Evolutionary conservation across 129 eudicot species (phyloP).

Genomic region (Tagetes patula): DNA sequence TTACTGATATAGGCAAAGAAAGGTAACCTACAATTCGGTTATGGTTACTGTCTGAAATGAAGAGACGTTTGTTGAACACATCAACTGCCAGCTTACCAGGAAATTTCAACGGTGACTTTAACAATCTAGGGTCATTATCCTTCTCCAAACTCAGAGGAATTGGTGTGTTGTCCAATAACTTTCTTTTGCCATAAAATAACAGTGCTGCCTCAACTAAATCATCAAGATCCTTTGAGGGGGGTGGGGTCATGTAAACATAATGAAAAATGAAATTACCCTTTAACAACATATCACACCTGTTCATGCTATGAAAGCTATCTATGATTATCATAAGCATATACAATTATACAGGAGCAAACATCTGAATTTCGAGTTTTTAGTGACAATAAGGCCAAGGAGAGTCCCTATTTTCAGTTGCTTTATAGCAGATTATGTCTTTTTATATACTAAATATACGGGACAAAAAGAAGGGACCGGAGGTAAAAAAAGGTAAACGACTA

Average conservation of each 20-base stretch:
- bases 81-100: slow-evolving; percentile 97
- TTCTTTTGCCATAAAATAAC: slow-evolving; percentile 67
- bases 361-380: slow-evolving; percentile 15
- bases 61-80: slow-evolving; percentile 72
- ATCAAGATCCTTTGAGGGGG: slow-evolving; percentile 73
- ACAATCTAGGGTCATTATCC: slow-evolving; percentile 83
- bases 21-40: slow-evolving; percentile 77
- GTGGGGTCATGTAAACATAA: slow-evolving; percentile 14
- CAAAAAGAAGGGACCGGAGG: slow-evolving; percentile 16
- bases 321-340: slow-evolving; percentile 12
- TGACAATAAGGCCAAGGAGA: slow-evolving; percentile 1
- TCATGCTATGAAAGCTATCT: slow-evolving; percentile 23
- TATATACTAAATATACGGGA: not conserved
- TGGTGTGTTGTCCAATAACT: slow-evolving; percentile 60
- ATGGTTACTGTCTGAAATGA: slow-evolving; percentile 97
- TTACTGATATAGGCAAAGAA: slow-evolving; percentile 18
- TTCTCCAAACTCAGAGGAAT: slow-evolving; percentile 84
- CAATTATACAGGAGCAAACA: not conserved
- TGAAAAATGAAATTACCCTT: slow-evolving; percentile 18
- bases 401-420: not conserved
- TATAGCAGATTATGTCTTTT: slow-evolving; percentile 14
- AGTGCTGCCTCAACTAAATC: slow-evolving; percentile 93
- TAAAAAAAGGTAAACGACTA: not conserved
- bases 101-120: slow-evolving; percentile 86
- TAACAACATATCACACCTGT: slow-evolving; percentile 8